Base-by-base conservation (phyloP, 768 basidiomycete genomes). In the Clitopilus hobsonii region DNA sequence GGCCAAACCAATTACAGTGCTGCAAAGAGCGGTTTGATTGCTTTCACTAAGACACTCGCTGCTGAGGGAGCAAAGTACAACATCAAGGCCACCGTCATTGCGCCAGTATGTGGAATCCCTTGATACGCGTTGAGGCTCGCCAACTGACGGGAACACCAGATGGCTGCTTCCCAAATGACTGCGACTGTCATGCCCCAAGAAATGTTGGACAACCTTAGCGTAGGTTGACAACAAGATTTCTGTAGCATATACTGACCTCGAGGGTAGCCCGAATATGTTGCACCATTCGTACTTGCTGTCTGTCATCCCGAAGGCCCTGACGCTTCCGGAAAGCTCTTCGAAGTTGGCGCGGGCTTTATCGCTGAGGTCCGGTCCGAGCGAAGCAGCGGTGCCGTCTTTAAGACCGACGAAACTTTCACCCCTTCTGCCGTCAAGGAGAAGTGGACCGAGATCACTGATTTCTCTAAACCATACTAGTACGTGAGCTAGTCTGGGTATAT, bases 1-100 rank as follows among this genome's bases (percentile, higher is more conserved):
- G 97, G 97, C 8, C 95, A 98, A 71, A 87, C 94, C 11, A 99
- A 98, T 70, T 99, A 98, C 70, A 94, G 94, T 48, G 93, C 96
- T 1, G 96, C 95, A 1, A 98, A 99, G 80, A 95, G 97, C 92
- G 94, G 88, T 60, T 82, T 99, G 29, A 79, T 98, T 51, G 88
- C 78, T 0, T 97, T 98, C 72, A 92, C 94, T 16, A 94, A 93
- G 68, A 94, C 96, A 4, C 81, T 99, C 29, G 94, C 95, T 2
- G 76, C 83, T 22, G 97, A 99, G 70, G 97, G 97, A 29, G 88
- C 77, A 30, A 97, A 96, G 69, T 94, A 96, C 68, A 83, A 83
- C 61, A 98, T 98, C 68, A 85, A 84, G 64, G 82, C 89, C 1
- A 86, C 85, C 51, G 90, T 79, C n/a, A 88, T 99, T 60, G 94